Conservation (phyloP, 257 asterid genomes). For the Dorcoceras hygrometricum region DNA sequence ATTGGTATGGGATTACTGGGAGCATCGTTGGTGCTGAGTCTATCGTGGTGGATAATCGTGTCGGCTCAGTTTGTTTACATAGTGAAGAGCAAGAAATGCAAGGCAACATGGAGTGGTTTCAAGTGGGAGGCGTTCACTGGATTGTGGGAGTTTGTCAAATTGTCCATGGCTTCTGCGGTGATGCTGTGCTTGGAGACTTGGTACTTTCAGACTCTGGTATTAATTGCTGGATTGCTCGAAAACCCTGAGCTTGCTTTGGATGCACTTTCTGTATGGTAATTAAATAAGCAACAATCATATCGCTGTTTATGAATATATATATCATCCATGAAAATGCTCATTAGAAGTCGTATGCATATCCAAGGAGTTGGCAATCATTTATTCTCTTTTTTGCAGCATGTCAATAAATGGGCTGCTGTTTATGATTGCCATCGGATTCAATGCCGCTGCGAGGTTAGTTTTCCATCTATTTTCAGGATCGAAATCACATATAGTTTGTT, state of each 20-base stretch:
- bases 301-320: too few species aligned
- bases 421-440: slow-evolving; percentile 54
- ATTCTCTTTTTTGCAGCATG: slow-evolving; percentile 40
- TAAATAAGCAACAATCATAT: background rate
- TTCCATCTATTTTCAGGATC: too few species aligned
- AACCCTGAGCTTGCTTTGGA: slow-evolving; percentile 49
- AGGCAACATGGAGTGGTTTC: slow-evolving; percentile 58
- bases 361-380: too few species aligned
- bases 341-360: too few species aligned
- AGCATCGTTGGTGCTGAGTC: slow-evolving; percentile 47
- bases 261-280: slow-evolving; percentile 52
- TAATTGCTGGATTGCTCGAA: slow-evolving; percentile 44
- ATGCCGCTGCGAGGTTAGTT: slow-evolving; percentile 55
- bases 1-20: slow-evolving; percentile 45
- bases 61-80: slow-evolving; percentile 43
- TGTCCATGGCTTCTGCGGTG: slow-evolving; percentile 56
- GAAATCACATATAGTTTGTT: too few species aligned
- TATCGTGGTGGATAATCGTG: slow-evolving; percentile 61
- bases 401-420: slow-evolving; percentile 42
- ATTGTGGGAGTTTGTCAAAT: slow-evolving; percentile 46
- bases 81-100: slow-evolving; percentile 33
- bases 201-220: slow-evolving; percentile 55
- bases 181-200: slow-evolving; percentile 67
- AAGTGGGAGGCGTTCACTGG: slow-evolving; percentile 49
- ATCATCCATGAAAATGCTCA: too few species aligned